Conservation (phyloP, 305 asterid species). For the Solanum chacoense region DNA sequence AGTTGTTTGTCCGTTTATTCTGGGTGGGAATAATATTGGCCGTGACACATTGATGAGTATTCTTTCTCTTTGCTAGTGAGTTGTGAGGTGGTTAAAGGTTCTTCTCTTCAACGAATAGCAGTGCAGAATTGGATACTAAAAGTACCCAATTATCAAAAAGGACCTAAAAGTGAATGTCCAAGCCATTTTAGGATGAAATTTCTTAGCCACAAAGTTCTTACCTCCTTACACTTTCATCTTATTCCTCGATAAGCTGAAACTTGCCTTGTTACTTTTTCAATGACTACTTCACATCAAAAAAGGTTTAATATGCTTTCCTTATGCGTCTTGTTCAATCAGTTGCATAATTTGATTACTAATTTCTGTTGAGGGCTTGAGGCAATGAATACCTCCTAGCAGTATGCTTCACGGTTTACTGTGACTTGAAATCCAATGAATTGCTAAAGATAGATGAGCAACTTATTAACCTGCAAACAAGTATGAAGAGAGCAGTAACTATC, state of each 20-base stretch:
- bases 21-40: background rate
- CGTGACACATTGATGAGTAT: background rate
- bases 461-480: background rate
- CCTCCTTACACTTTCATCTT: background rate
- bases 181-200: background rate
- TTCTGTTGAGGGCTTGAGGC: background rate
- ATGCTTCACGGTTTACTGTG: background rate
- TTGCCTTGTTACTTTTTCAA: background rate
- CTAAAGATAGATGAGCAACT: background rate
- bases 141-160: background rate
- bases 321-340: background rate
- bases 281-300: background rate
- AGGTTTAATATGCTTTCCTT: background rate
- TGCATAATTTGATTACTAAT: background rate
- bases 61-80: background rate
- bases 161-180: background rate
- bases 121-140: slow-evolving; percentile 2
- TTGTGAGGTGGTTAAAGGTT: slow-evolving; percentile 3
- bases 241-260: background rate
- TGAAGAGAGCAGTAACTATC: background rate
- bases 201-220: background rate
- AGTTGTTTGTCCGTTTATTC: background rate
- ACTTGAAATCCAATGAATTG: background rate
- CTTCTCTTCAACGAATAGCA: background rate
- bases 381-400: background rate